phyloP scores from a whole-genome alignment of 257 asterid species.

The Solanum pinnatisectum region DNA sequence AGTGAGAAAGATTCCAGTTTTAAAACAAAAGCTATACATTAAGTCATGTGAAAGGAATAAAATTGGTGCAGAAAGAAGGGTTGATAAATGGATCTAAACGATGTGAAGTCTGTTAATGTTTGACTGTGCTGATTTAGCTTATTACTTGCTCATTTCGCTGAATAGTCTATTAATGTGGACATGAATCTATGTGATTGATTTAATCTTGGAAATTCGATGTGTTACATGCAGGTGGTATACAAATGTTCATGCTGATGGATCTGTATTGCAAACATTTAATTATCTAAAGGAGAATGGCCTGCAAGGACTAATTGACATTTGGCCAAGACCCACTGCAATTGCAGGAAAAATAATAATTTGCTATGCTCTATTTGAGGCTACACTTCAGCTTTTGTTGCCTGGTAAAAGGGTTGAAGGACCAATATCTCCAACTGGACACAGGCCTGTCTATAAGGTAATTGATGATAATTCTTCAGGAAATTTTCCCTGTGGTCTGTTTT shows the following conservation, averaged over 20 bases:
- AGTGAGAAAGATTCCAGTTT: not conserved
- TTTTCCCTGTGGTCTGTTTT: not conserved
- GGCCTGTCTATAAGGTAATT: constrained; percentile 79
- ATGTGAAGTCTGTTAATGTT: not conserved
- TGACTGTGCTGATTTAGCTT: not conserved
- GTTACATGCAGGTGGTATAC: constrained; percentile 79
- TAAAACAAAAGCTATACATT: not conserved
- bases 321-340: constrained; percentile 75
- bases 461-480: not conserved
- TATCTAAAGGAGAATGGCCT: constrained; percentile 61
- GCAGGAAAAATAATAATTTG: constrained; percentile 72
- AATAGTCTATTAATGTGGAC: not conserved
- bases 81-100: not conserved
- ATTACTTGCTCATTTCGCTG: not conserved
- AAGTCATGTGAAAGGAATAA: not conserved
- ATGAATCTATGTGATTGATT: not conserved
- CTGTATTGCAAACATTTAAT: constrained; percentile 55
- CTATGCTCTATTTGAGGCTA: constrained; percentile 82
- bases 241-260: constrained; percentile 95
- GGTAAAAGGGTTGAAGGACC: constrained; percentile 90
- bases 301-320: constrained; percentile 54
- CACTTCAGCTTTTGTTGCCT: constrained; percentile 82
- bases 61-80: not conserved
- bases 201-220: not conserved
- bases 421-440: constrained; percentile 77